Conservation (phyloP, 768 basidiomycete genomes). For the Leccinum pellstonianum region DNA sequence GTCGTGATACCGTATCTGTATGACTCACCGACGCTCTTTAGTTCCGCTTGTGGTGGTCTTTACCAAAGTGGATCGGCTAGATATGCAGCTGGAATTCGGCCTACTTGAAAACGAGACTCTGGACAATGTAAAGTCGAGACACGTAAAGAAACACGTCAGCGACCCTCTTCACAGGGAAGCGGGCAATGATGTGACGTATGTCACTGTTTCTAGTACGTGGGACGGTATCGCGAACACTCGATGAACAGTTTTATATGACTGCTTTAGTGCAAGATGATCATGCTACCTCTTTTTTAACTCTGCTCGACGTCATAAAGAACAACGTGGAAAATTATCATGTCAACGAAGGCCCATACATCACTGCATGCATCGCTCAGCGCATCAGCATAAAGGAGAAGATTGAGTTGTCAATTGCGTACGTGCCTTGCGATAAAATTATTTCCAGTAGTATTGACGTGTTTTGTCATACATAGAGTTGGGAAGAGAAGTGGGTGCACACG, state of each 20-base stretch:
- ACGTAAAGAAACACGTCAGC: background rate
- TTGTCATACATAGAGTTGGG: background rate
- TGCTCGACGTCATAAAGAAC: background rate
- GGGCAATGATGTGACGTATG: background rate
- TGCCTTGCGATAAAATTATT: background rate
- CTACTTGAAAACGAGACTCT: background rate
- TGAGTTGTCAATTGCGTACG: background rate
- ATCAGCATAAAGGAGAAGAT: background rate
- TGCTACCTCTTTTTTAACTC: accelerated
- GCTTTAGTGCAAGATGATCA: background rate
- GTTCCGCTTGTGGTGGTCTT: background rate
- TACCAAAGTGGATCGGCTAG: background rate
- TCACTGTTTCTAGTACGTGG: background rate
- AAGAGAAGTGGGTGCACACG: background rate
- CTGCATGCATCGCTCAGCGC: accelerated
- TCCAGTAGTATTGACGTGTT: background rate
- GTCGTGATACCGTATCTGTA: accelerated
- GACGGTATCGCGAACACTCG: background rate
- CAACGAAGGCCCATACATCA: background rate
- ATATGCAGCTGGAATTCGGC: accelerated
- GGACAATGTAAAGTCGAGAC: accelerated
- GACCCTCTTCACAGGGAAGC: background rate
- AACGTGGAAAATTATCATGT: background rate
- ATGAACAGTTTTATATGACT: background rate
- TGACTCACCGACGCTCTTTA: background rate